Base-by-base conservation (phyloP, 345 rosid genomes). In the Conringia planisiliqua region DNA sequence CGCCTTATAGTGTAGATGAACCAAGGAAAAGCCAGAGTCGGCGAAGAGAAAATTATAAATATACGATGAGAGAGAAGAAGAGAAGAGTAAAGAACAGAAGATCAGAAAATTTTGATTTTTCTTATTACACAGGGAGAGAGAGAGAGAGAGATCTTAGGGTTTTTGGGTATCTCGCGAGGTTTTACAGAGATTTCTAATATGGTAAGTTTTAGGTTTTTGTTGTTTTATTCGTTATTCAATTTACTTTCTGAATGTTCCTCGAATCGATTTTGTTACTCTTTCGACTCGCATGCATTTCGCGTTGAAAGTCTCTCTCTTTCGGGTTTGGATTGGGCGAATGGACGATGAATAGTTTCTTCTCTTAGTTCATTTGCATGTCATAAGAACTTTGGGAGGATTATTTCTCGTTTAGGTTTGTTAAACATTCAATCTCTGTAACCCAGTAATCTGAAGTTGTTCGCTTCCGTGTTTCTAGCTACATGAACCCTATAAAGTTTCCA, bases 101-200 rank as follows among this genome's bases (percentile, higher is more conserved):
- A 55, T 59, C n/a, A 36, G 12, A 67, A 67, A 67, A 17, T 24
- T 54, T 70, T 76, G 32, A 54, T 76, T 70, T 61, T 40, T 27
- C 44, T 51, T 20, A 36, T 36, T 36, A 40, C 22, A n/a, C 69
- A 51, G 20, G 4, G 46, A 8, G 16, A 10, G 24, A 26, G 4
- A 47, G 4, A 47, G 12, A 47, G 27, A 18, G 24, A 38, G 20
- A 40, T 32, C 44, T 62, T 76, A 76, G 71, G 80, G 80, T 12
- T 52, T 68, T 62, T 51, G 57, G 33, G 51, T 61, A 68, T 43
- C 51, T 42, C 17, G 38, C 63, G 57, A 54, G 74, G 64, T 43
- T 70, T 54, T 26, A 13, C 52, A 55, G 66, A 70, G 71, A 17
- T 17, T 29, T 10, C 39, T 13, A 11, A 4, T 38, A 77, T 70